Conservation (phyloP, 306 rosid genomes). For the Malus fusca region DNA sequence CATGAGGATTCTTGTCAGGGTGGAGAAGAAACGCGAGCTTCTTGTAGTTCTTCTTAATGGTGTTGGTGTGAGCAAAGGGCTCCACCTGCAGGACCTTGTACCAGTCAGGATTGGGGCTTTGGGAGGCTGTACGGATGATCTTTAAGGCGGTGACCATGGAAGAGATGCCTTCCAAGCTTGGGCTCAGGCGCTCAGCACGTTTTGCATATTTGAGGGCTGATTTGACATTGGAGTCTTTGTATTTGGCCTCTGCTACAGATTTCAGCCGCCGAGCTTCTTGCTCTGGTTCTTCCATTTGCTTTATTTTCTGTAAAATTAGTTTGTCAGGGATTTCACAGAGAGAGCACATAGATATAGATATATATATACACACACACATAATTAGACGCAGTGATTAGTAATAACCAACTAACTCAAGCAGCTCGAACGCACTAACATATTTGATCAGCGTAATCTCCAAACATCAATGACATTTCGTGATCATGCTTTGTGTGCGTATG, state of each 20-base stretch:
- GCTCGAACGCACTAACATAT: background rate
- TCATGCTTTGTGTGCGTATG: background rate
- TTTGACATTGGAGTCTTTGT: conserved; percentile 36
- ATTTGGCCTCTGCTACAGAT: conserved; percentile 42
- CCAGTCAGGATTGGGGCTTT: conserved; percentile 37
- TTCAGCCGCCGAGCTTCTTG: conserved; percentile 45
- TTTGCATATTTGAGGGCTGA: conserved; percentile 62
- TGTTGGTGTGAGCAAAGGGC: conserved; percentile 46
- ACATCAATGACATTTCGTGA: background rate
- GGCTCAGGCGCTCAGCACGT: conserved; percentile 46
- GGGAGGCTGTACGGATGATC: conserved; percentile 37
- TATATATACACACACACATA: too few species aligned
- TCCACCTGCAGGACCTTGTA: conserved; percentile 55
- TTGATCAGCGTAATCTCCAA: background rate
- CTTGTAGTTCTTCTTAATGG: conserved; percentile 59
- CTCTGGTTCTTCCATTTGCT: conserved; percentile 31
- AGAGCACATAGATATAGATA: background rate
- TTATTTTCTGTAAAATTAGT: background rate
- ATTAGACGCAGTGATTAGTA: background rate
- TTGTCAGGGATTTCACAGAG: background rate
- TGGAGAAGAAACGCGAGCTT: conserved; percentile 59
- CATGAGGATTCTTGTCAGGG: conserved; percentile 55
- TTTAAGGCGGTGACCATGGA: conserved; percentile 55
- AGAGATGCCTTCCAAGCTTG: conserved; percentile 39
- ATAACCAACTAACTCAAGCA: too few species aligned